Percentiles rank a stretch among this genome's conserved stretches.
These are phyloP conservation scores for Metschnikowia picachoensis DNA, from an alignment of 805 yeast genomes.

Conservation along the genomic window DNA sequence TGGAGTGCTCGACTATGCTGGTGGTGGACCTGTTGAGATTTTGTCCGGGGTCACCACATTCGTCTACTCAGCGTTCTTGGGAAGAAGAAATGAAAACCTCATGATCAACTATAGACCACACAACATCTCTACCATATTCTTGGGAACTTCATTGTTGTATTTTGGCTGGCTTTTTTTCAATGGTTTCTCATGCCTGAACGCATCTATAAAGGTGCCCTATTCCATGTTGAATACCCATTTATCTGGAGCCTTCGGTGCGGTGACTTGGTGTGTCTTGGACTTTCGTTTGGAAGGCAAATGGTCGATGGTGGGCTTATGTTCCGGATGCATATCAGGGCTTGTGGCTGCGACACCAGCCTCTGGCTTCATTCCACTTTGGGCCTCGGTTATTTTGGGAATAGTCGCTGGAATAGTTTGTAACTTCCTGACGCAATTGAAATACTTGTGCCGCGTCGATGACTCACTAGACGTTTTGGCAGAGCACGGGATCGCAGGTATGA, in stretches of 20 bases:
- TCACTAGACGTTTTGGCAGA: slow-evolving; percentile 95
- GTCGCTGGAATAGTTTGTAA: slow-evolving; percentile 82
- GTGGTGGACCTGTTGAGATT: slow-evolving; percentile 97
- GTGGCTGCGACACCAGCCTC: slow-evolving; percentile 97
- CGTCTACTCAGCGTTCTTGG: slow-evolving; percentile 76
- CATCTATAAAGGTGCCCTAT: slow-evolving; percentile 78
- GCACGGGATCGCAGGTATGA: slow-evolving; percentile 94
- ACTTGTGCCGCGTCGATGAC: slow-evolving; percentile 79
- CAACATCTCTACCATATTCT: slow-evolving; percentile 83
- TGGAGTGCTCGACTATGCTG: slow-evolving; percentile 95
- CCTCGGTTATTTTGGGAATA: slow-evolving; percentile 79
- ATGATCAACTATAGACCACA: slow-evolving; percentile 92
- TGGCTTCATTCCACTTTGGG: slow-evolving; percentile 89
- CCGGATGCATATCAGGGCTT: slow-evolving; percentile 92
- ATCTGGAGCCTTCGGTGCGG: slow-evolving; percentile 85
- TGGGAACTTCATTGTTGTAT: slow-evolving; percentile 86
- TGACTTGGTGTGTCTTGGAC: slow-evolving; percentile 90
- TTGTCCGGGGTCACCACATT: slow-evolving; percentile 88
- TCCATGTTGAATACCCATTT: slow-evolving; percentile 90
- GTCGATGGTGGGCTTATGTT: slow-evolving; percentile 93
- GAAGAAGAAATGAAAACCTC: slow-evolving; percentile 70
- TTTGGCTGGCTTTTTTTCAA: slow-evolving; percentile 97
- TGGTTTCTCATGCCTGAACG: slow-evolving; percentile 82
- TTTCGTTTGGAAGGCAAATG: slow-evolving; percentile 84
- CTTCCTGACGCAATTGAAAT: slow-evolving; percentile 83